Base-by-base conservation (phyloP, 2,329 filamentous ascomycete genomes). In the Aspergillus sclerotialis region DNA sequence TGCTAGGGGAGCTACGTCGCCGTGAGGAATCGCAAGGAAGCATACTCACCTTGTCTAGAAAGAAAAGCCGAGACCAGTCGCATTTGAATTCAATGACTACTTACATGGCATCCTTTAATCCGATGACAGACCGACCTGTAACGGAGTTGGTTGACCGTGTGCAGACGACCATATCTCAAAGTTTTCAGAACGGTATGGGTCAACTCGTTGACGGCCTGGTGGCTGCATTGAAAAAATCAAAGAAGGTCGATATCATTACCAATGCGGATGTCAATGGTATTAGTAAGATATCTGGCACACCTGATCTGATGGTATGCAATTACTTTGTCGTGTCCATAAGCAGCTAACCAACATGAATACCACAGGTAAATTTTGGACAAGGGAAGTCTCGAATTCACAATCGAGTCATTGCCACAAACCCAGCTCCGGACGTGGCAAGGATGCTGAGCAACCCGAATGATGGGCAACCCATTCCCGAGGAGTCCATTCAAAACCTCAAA, bases 161-260 rank as follows among this genome's bases (percentile, higher is more conserved):
- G n/a, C n/a, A n/a, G n/a, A n/a, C n/a, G n/a, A n/a, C n/a, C n/a
- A n/a, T n/a, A n/a, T n/a, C n/a, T n/a, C n/a, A n/a, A n/a, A n/a
- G n/a, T n/a, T n/a, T n/a, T n/a, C n/a, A 52, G 17, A 46, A 55
- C n/a, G 85, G 85, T n/a, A 72, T 89, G 53, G 64, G 73, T 32
- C 70, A 75, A 26, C 63, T 90, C 38, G 66, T 75, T 1, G 59
- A 71, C 19, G 69, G 70, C 2, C 55, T 89, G 36, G 68, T 61
- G 31, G 49, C 59, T 16, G 68, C 67, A 3, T 57, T 89, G 34
- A 53, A 55, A 32, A 46, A 54, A 14, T 73, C 69, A 35, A 49
- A 58, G 2, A 85, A 84, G 35, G 78, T 88, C 7, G 65, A 67
- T 6, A 68, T 89, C 39, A 69, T 69, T 45, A 65, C 64, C 4